Evolutionary conservation across 164 flowering plant genomes (phyloP).

Genomic region (Vitis labrusca): DNA sequence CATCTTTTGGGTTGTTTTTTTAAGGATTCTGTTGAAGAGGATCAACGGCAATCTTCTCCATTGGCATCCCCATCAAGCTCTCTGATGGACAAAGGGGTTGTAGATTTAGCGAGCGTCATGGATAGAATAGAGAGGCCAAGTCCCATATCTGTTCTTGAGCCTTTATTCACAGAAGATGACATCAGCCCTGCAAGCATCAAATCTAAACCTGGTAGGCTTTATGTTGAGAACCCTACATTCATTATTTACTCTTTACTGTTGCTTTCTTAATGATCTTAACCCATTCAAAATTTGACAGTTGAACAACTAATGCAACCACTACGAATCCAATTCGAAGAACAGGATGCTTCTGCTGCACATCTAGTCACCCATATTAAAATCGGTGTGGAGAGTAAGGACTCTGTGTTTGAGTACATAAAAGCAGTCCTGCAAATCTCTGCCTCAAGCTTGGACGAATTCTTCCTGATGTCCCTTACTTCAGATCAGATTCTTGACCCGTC

Average conservation of each 20-base stretch:
- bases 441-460: slow-evolving; percentile 53
- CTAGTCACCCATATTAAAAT: slow-evolving; percentile 20
- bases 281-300: slow-evolving; percentile 34
- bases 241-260: background rate
- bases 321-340: slow-evolving; percentile 62
- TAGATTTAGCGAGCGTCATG: slow-evolving; percentile 27
- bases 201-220: slow-evolving; percentile 46
- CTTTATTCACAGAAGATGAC: slow-evolving; percentile 60
- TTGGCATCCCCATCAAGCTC: slow-evolving; percentile 34
- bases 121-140: slow-evolving; percentile 65
- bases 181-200: slow-evolving; percentile 49
- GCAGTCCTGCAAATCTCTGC: slow-evolving; percentile 57
- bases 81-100: slow-evolving; percentile 23
- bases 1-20: slow-evolving; percentile 4
- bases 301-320: slow-evolving; percentile 52
- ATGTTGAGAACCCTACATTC: background rate
- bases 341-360: slow-evolving; percentile 20
- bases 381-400: slow-evolving; percentile 38
- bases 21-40: slow-evolving; percentile 41
- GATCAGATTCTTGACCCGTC: slow-evolving; percentile 59
- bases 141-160: slow-evolving; percentile 90
- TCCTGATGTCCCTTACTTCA: slow-evolving; percentile 37
- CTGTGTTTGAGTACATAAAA: slow-evolving; percentile 54
- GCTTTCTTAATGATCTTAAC: background rate
- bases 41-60: slow-evolving; percentile 22